Conservation (phyloP, 2,329 filamentous ascomycete species). For the Coniochaeta pulveracea region DNA sequence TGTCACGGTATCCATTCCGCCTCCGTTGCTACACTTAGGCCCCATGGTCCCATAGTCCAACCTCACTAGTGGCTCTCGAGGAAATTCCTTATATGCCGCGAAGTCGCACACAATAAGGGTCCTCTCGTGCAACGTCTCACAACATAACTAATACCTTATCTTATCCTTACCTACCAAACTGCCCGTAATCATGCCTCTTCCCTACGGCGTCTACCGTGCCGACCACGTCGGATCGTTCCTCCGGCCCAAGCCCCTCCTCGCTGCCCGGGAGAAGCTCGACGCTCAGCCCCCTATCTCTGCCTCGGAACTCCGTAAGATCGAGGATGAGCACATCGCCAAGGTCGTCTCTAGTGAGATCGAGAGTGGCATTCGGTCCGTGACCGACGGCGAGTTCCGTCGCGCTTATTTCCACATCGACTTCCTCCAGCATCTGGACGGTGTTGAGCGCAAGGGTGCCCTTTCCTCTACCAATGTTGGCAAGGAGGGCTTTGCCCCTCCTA, state of each 20-base stretch:
- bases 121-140: too few relatives aligned
- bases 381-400: slow-evolving; percentile 45
- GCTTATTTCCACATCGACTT: slow-evolving; percentile 49
- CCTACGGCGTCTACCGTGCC: slow-evolving; percentile 31
- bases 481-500: slow-evolving; percentile 40
- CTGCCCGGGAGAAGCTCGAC: slow-evolving; percentile 34
- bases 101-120: too few relatives aligned
- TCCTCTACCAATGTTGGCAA: slow-evolving; percentile 29
- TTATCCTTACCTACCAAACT: too few relatives aligned
- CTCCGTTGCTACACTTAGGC: too few relatives aligned
- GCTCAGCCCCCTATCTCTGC: slow-evolving; percentile 27
- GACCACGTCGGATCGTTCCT: slow-evolving; percentile 47
- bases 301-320: slow-evolving; percentile 34
- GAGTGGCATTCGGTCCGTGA: slow-evolving; percentile 36
- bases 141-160: too few relatives aligned
- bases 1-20: too few relatives aligned
- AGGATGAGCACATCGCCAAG: slow-evolving; percentile 35
- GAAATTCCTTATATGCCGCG: too few relatives aligned
- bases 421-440: slow-evolving; percentile 39
- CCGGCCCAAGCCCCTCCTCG: slow-evolving; percentile 35
- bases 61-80: too few relatives aligned
- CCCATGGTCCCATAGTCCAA: too few relatives aligned
- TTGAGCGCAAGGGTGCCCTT: slow-evolving; percentile 36
- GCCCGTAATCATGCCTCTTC: slow-evolving; percentile 28
- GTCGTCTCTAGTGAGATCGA: slow-evolving; percentile 36